A percentile compares a stretch with the other conserved stretches of the same genome.
Evolutionary conservation across 2,329 filamentous ascomycete genomes (phyloP).

Genomic region (Colletotrichum cuscutae): DNA sequence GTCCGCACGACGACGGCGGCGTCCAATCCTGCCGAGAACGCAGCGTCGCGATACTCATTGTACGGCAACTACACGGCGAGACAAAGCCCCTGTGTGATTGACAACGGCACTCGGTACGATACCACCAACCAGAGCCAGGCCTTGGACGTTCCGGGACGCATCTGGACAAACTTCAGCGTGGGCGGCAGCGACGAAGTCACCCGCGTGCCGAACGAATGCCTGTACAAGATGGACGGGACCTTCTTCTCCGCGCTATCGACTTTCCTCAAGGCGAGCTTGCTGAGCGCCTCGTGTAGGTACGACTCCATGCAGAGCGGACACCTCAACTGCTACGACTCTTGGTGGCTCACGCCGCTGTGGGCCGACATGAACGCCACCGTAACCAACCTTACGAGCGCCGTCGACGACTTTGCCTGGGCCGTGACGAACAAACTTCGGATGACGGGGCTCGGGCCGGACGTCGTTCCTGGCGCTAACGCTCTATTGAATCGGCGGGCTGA

Average conservation of each 20-base stretch:
- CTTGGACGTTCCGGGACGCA: background rate
- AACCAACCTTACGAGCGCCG: background rate
- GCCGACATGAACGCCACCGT: conserved; percentile 23
- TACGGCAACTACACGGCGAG: conserved; percentile 22
- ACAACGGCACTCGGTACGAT: conserved; percentile 23
- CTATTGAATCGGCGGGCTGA: background rate
- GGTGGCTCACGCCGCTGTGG: conserved; percentile 30
- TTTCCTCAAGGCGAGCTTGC: conserved; percentile 1
- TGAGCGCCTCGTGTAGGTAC: conserved; percentile 14
- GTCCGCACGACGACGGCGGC: conserved; percentile 21
- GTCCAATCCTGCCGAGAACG: background rate
- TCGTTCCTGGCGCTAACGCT: background rate
- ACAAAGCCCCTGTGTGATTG: conserved; percentile 10
- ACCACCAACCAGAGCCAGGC: background rate
- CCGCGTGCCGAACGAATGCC: conserved; percentile 13
- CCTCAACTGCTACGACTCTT: conserved; percentile 16
- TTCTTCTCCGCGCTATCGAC: conserved; percentile 6
- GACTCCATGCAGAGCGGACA: conserved; percentile 28
- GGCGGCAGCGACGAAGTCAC: background rate
- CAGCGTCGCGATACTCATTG: background rate
- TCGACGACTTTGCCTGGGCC: conserved; percentile 22
- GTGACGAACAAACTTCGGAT: conserved; percentile 30
- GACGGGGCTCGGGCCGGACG: conserved; percentile 18
- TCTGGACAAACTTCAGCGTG: conserved; percentile 16
- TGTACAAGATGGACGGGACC: conserved; percentile 26